Percentiles rank a stretch among this genome's conserved stretches.
Evolutionary conservation across 2,329 filamentous ascomycete species (phyloP).

Genomic region (Ambrosiella beaveri): DNA sequence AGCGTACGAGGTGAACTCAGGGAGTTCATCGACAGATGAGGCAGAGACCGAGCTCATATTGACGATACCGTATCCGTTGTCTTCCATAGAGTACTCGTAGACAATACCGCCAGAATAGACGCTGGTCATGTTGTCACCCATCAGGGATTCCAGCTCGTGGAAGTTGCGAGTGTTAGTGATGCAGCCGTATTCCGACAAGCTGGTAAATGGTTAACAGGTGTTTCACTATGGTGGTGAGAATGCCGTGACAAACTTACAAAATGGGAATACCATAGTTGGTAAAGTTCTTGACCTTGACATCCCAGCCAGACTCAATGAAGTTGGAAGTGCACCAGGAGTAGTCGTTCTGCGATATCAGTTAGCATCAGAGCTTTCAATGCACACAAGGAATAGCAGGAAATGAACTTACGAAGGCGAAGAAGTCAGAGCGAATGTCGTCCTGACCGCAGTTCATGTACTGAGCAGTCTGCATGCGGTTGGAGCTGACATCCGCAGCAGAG

Average conservation of each 20-base stretch:
- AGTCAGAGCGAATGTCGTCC: constrained; percentile 70
- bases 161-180: constrained; percentile 67
- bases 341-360: constrained; percentile 39
- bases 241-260: constrained; percentile 33
- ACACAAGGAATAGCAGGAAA: too few relatives aligned
- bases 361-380: constrained; percentile 16
- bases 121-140: constrained; percentile 62
- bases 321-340: constrained; percentile 71
- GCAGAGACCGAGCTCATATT: constrained; percentile 32
- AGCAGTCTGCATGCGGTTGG: constrained; percentile 75
- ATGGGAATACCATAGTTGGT: constrained; percentile 73
- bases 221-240: not conserved
- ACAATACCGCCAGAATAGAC: constrained; percentile 94
- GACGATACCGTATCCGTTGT: constrained; percentile 66
- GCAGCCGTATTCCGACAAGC: constrained; percentile 87
- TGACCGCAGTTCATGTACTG: constrained; percentile 86
- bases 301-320: constrained; percentile 60
- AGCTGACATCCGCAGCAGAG: constrained; percentile 61
- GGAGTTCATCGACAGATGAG: constrained; percentile 36
- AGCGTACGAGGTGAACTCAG: constrained; percentile 43
- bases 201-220: constrained; percentile 13
- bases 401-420: constrained; percentile 48
- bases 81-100: constrained; percentile 81
- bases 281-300: constrained; percentile 77
- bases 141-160: constrained; percentile 61